These are phyloP conservation scores for Adiantum capillusveneris DNA, from an alignment of 75 land plant species.

Conservation along the genomic window DNA sequence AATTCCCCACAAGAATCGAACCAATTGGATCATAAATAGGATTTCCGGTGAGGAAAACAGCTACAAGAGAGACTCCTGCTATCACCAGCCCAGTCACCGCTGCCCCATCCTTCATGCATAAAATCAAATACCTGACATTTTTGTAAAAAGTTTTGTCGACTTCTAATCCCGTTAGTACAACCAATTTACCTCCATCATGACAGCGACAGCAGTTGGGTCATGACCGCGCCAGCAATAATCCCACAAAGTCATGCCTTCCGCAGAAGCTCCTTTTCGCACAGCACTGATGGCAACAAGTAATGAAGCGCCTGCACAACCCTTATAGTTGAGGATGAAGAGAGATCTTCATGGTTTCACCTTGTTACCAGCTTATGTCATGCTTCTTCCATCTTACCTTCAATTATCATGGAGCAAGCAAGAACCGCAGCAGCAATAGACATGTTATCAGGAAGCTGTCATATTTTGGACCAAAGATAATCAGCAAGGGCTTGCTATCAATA, in stretches of 20 bases:
- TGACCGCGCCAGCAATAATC: constrained; percentile 98
- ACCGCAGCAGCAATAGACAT: constrained; percentile 74
- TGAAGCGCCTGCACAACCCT: constrained; percentile 60
- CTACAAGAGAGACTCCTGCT: constrained; percentile 73
- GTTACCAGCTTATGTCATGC: background rate
- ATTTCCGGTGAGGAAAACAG: constrained; percentile 82
- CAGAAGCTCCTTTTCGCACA: constrained; percentile 90
- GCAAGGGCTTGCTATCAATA: background rate
- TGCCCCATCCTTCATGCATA: constrained; percentile 73
- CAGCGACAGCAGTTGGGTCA: constrained; percentile 98
- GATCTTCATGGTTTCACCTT: too few relatives aligned
- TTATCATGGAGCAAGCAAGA: constrained; percentile 78
- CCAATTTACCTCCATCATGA: constrained; percentile 98
- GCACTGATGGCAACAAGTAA: constrained; percentile 80
- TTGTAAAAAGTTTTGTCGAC: too few relatives aligned
- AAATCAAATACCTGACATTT: too few relatives aligned
- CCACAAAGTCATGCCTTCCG: constrained; percentile 85
- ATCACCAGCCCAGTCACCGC: constrained; percentile 84
- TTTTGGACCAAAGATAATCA: background rate
- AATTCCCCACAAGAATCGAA: constrained; percentile 82
- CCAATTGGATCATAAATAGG: constrained; percentile 93
- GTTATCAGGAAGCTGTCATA: constrained; percentile 65
- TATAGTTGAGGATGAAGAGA: too few relatives aligned
- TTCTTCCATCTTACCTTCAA: constrained; percentile 59
- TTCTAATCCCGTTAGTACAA: too few relatives aligned